Percentiles rank a stretch among this genome's conserved stretches.
Evolutionary conservation across 129 eudicot genomes (phyloP).

Genomic region (Chrysanthemum seticuspe): DNA sequence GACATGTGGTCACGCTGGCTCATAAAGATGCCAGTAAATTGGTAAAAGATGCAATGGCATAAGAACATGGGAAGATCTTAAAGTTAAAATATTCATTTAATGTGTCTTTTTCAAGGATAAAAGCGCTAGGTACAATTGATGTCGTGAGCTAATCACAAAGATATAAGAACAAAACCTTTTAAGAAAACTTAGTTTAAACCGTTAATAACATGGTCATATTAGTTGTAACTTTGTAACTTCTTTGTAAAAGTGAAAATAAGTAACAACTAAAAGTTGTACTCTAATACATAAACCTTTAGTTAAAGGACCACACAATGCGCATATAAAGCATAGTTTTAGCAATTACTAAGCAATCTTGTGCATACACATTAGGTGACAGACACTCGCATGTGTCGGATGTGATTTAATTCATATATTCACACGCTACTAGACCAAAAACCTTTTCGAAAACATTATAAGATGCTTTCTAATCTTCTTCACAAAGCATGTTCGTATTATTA

Average conservation of each 20-base stretch:
- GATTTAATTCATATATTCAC: slow-evolving; percentile 2
- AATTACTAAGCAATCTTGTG: slow-evolving; percentile 7
- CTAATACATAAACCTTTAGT: slow-evolving; percentile 8
- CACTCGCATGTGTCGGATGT: slow-evolving; percentile 4
- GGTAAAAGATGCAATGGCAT: slow-evolving; percentile 32
- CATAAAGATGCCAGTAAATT: slow-evolving; percentile 33
- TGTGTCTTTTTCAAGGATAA: slow-evolving; percentile 24
- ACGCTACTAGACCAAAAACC: background rate
- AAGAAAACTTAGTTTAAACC: background rate
- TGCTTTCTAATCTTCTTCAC: background rate
- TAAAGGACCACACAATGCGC: slow-evolving; percentile 25
- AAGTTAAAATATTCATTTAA: slow-evolving; percentile 32
- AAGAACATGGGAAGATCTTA: slow-evolving; percentile 42
- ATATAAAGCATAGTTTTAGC: slow-evolving; percentile 24
- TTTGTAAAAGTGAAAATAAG: slow-evolving; percentile 14
- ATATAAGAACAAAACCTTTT: background rate
- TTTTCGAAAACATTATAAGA: background rate
- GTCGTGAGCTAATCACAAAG: background rate
- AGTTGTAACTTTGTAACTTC: slow-evolving; percentile 25
- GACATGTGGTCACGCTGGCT: slow-evolving; percentile 61
- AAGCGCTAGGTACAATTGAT: too few species aligned
- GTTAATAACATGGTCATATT: background rate
- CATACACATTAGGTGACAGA: slow-evolving; percentile 7
- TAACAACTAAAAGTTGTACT: background rate
- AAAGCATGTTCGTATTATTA: too few species aligned